Conservation (phyloP, 1,284 basidiomycete genomes). For the Laetiporus sulphureus region DNA sequence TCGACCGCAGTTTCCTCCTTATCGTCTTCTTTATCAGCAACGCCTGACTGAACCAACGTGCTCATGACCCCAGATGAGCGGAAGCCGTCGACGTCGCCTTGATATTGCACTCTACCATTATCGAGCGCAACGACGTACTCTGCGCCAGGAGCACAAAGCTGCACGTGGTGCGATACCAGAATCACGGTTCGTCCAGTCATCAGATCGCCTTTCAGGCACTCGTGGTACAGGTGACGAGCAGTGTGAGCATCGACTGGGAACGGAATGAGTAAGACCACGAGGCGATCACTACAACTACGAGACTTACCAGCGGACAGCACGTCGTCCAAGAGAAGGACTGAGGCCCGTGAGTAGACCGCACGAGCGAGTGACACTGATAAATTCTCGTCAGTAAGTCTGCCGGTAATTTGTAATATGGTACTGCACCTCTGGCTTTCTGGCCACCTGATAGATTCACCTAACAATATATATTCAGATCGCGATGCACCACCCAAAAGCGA, state of each 20-base stretch:
- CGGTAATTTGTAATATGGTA: neutral
- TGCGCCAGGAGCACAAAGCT: conserved; percentile 67
- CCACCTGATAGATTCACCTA: conserved; percentile 89
- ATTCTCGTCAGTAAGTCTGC: no score
- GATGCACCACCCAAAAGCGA: conserved; percentile 9
- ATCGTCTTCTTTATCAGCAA: conserved; percentile 34
- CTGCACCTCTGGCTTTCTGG: conserved; percentile 84
- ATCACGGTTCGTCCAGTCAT: conserved; percentile 76
- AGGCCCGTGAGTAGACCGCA: conserved; percentile 90
- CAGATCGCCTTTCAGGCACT: conserved; percentile 83
- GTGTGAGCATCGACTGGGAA: conserved; percentile 78
- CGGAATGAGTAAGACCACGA: conserved; percentile 8
- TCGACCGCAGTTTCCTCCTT: conserved; percentile 19
- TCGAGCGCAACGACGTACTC: conserved; percentile 77
- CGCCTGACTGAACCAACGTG: conserved; percentile 60
- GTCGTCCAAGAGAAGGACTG: conserved; percentile 84
- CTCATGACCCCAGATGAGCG: conserved; percentile 58
- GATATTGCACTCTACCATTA: conserved; percentile 77
- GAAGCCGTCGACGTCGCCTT: conserved; percentile 66
- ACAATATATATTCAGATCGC: conserved; percentile 13
- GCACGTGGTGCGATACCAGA: conserved; percentile 88
- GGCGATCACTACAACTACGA: no score
- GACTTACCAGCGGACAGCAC: conserved; percentile 66
- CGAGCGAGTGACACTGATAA: conserved; percentile 81
- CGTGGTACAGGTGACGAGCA: conserved; percentile 75